These are phyloP conservation scores for Paecilomyces sp. DNA, from an alignment of 2,329 filamentous ascomycete species.

Conservation along the genomic window DNA sequence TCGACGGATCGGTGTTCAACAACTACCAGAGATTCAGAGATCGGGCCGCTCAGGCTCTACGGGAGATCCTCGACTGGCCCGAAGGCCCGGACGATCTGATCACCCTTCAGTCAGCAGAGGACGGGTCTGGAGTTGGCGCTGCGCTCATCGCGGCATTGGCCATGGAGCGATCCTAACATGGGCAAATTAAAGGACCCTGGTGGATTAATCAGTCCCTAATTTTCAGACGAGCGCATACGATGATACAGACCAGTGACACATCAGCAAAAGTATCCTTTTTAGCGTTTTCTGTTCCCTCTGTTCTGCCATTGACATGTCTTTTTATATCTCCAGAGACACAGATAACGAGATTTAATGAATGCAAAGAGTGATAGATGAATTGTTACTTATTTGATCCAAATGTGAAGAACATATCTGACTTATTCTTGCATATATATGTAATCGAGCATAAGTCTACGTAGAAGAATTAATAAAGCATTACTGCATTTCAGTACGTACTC, in stretches of 20 bases:
- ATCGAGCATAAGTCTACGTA: no score
- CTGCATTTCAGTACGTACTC: no score
- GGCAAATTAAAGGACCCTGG: background rate
- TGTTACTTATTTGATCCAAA: no score
- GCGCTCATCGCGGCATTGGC: conserved; percentile 10
- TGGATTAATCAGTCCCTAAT: background rate
- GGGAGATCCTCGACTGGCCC: conserved; percentile 69
- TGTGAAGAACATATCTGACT: no score
- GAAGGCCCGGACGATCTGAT: conserved; percentile 4
- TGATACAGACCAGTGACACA: background rate
- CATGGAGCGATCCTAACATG: conserved; percentile 3
- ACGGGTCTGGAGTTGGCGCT: conserved; percentile 11
- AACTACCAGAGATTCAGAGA: conserved; percentile 97
- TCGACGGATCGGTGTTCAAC: conserved; percentile 94
- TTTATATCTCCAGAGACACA: no score
- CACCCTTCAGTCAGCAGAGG: conserved; percentile 5
- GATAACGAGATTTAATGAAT: no score
- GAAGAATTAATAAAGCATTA: no score
- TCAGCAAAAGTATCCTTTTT: background rate
- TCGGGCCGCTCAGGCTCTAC: conserved; percentile 73
- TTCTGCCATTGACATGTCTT: background rate
- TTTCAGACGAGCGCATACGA: background rate
- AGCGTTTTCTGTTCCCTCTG: background rate
- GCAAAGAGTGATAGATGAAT: no score
- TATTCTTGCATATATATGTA: no score